Evolutionary conservation across 345 rosid genomes (phyloP), one percentile per base, ranked within the genome.

Genomic region (Euphorbia pulcherrima): DNA sequence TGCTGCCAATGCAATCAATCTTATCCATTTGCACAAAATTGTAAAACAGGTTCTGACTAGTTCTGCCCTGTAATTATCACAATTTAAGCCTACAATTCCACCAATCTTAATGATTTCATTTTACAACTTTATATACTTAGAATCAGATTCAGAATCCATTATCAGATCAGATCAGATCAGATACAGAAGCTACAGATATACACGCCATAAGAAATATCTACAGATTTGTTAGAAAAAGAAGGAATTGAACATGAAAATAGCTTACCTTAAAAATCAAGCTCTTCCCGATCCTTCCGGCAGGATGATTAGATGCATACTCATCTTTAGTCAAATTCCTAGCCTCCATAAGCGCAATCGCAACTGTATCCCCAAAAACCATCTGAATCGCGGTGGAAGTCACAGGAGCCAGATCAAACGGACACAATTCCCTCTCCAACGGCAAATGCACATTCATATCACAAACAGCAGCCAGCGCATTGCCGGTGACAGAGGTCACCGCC

Each of bases 331-430:
- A 77, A 80, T 88, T 92, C 81, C 86, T 80, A 2, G 99, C 97
- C 0, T 79, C 92, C 99, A 92, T 90, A 67, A 95, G 85, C 0
- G 99, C 99, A 47, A 92, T 87, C 27, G 99, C 96, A 37, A 95
- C 93, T 14, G 99, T 92, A 75, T 95, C 99, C 62, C 99, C 99
- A 24, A 95, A 95, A 20, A 95, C 90, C 98, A 95, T 95, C 83
- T 95, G 99, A 24, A 95, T 95, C 40, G 96, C 99, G 16, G 90
- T 92, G 14, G 99, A 95, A 4, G 99, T 95, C 18, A 92, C 99
- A 17, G 98, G 99, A 5, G 97, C 99, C 50, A 95, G 78, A 84
- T 94, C 86, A 41, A 91, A 95, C 1, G 97, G 99, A 48, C 99
- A 95, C 33, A 95, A 66, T 69, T 95, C 99, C 77, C 92, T 87